phyloP scores from a whole-genome alignment of 257 asterid genomes.

The Scutellaria galericulata region DNA sequence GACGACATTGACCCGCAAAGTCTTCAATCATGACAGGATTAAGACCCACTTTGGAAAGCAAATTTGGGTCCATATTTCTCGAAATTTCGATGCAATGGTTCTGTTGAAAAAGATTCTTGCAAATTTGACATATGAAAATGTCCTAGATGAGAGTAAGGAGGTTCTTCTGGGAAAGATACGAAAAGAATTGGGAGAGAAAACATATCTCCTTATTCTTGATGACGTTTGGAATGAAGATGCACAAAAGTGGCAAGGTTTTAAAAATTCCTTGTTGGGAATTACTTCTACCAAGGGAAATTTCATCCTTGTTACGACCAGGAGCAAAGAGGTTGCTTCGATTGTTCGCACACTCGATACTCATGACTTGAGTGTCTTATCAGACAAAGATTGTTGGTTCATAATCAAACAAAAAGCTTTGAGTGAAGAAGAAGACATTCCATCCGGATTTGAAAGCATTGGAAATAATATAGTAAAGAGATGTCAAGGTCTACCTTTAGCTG shows the following conservation, averaged over 20 bases:
- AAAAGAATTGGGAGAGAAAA: too few relatives aligned
- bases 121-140: not conserved
- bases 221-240: too few relatives aligned
- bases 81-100: not conserved
- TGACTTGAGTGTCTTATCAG: slow-evolving; percentile 23
- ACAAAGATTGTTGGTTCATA: slow-evolving; percentile 21
- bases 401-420: slow-evolving; percentile 30
- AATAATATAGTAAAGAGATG: slow-evolving; percentile 34
- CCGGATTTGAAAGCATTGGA: slow-evolving; percentile 2
- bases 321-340: not conserved
- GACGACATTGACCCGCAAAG: not conserved
- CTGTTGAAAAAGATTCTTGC: not conserved
- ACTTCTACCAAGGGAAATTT: slow-evolving; percentile 19
- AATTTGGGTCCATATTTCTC: not conserved
- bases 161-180: too few relatives aligned
- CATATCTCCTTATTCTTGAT: too few relatives aligned
- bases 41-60: not conserved
- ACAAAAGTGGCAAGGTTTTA: too few relatives aligned
- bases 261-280: not conserved
- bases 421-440: too few relatives aligned
- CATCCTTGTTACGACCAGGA: slow-evolving; percentile 33
- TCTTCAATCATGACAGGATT: not conserved
- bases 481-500: slow-evolving; percentile 46
- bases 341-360: slow-evolving; percentile 4
- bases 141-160: not conserved